phyloP scores from a whole-genome alignment of 2,329 filamentous ascomycete species.

The Fusarium anthophilum region DNA sequence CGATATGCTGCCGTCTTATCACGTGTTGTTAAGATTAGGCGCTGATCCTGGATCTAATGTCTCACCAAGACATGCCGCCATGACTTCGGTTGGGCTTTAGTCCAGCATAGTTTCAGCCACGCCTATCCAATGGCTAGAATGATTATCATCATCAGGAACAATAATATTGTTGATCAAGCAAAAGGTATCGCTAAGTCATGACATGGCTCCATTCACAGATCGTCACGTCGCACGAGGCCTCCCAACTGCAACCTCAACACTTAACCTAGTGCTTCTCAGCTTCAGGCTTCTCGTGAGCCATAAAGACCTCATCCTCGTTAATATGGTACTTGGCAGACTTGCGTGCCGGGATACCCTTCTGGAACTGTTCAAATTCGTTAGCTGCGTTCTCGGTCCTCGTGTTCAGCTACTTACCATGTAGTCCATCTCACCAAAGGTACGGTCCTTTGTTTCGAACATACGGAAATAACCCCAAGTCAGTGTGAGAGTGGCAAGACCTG shows the following conservation, averaged over 20 bases:
- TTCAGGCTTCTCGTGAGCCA: conserved; percentile 24
- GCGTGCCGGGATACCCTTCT: conserved; percentile 50
- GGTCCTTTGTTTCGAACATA: conserved; percentile 56
- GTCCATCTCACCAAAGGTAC: conserved; percentile 58
- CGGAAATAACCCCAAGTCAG: conserved; percentile 55
- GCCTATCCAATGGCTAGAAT: background rate
- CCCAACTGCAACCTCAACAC: background rate
- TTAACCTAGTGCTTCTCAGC: conserved; percentile 24
- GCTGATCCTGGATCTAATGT: conserved; percentile 11
- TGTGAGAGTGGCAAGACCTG: conserved; percentile 48
- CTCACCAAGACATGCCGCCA: conserved; percentile 19
- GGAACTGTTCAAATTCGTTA: conserved; percentile 42
- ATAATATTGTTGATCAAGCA: conserved; percentile 2
- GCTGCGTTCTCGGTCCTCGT: background rate
- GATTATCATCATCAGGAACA: background rate
- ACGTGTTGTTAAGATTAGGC: background rate
- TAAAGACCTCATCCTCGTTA: conserved; percentile 47
- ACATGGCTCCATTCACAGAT: background rate
- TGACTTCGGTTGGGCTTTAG: conserved; percentile 6
- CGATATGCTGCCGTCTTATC: background rate
- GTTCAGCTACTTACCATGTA: conserved; percentile 46
- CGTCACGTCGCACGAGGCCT: background rate
- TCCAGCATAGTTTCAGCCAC: conserved; percentile 10
- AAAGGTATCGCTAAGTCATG: conserved; percentile 12
- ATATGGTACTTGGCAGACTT: conserved; percentile 51